Evolutionary conservation across 331 rosid genomes (phyloP).

Genomic region (Quercus lobata): DNA sequence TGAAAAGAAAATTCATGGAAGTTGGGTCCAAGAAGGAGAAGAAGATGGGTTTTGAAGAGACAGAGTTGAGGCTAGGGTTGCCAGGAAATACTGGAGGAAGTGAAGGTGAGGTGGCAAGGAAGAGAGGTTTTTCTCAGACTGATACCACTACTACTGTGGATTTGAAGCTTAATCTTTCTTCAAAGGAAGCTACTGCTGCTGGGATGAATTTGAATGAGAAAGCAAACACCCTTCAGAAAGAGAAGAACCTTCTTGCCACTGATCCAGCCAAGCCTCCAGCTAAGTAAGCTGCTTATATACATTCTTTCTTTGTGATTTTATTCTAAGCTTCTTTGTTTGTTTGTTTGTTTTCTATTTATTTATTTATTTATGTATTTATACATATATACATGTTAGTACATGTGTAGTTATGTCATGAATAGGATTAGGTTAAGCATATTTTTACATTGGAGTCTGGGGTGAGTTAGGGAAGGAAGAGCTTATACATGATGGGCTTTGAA

Average conservation of each 20-base stretch:
- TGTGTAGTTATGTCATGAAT: not conserved
- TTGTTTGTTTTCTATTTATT: not conserved
- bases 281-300: slow-evolving; percentile 45
- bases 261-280: slow-evolving; percentile 79
- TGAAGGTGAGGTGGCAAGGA: slow-evolving; percentile 40
- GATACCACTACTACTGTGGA: slow-evolving; percentile 33
- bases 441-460: not conserved
- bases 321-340: not conserved
- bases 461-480: not conserved
- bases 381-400: not conserved
- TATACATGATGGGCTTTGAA: not conserved
- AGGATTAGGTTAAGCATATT: not conserved
- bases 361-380: not conserved
- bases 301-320: not conserved
- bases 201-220: slow-evolving; percentile 27
- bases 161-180: slow-evolving; percentile 84
- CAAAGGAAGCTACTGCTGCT: slow-evolving; percentile 31
- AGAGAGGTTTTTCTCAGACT: slow-evolving; percentile 65
- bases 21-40: slow-evolving; percentile 23
- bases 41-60: slow-evolving; percentile 69
- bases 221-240: slow-evolving; percentile 38
- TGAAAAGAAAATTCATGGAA: slow-evolving; percentile 26
- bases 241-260: slow-evolving; percentile 40
- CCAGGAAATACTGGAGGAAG: slow-evolving; percentile 48
- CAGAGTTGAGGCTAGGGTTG: slow-evolving; percentile 80